These are phyloP conservation scores for Sclerotinia spermophila DNA, from an alignment of 2,329 filamentous ascomycete species.

Conservation along the genomic window DNA sequence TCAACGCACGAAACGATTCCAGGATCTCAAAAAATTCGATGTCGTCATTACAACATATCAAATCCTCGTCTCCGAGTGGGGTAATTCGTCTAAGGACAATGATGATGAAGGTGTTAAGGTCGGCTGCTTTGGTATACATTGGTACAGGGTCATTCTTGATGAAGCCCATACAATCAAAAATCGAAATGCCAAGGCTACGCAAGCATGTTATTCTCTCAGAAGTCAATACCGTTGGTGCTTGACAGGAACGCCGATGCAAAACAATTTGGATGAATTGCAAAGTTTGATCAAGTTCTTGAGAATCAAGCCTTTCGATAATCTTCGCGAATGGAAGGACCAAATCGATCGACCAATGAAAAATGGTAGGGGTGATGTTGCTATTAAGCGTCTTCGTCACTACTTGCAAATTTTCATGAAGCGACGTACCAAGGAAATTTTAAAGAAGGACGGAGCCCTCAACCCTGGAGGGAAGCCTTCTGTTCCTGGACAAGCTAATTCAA, in stretches of 20 bases:
- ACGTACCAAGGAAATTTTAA: slow-evolving; percentile 95
- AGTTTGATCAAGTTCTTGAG: slow-evolving; percentile 88
- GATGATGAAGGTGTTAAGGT: slow-evolving; percentile 60
- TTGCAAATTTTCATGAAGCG: slow-evolving; percentile 96
- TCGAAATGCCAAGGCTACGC: slow-evolving; percentile 89
- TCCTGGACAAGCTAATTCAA: slow-evolving; percentile 47
- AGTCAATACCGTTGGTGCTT: slow-evolving; percentile 94
- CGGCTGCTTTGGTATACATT: slow-evolving; percentile 86
- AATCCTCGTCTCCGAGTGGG: slow-evolving; percentile 87
- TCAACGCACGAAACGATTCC: slow-evolving; percentile 72
- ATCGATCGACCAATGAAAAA: slow-evolving; percentile 89
- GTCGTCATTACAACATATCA: slow-evolving; percentile 98
- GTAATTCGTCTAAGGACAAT: slow-evolving; percentile 59
- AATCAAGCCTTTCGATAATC: slow-evolving; percentile 85
- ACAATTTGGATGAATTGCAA: slow-evolving; percentile 94
- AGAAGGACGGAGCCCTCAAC: slow-evolving; percentile 76
- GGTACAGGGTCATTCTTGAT: slow-evolving; percentile 93
- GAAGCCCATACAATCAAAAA: slow-evolving; percentile 99
- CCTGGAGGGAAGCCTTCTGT: slow-evolving; percentile 63
- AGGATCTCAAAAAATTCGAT: slow-evolving; percentile 79
- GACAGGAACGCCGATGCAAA: slow-evolving; percentile 96
- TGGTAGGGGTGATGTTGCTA: slow-evolving; percentile 83
- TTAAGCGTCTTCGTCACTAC: slow-evolving; percentile 78
- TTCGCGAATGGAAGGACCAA: slow-evolving; percentile 83
- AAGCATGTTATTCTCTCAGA: slow-evolving; percentile 80